Evolutionary conservation across 169 alveolate genomes (phyloP).

Genomic region (Cryptosporidium viatorum): DNA sequence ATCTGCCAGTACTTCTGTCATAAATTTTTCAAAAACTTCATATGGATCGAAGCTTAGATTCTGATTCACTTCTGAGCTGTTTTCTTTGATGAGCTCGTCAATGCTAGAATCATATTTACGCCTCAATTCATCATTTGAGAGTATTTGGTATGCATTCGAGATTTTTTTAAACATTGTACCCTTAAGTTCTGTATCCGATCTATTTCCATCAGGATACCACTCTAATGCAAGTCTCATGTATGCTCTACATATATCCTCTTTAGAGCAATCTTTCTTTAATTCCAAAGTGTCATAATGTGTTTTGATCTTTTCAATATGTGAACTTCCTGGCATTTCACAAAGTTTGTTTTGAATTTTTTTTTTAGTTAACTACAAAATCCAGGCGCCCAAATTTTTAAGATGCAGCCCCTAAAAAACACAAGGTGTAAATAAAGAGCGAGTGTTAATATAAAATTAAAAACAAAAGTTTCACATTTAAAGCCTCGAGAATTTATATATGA

Average conservation of each 20-base stretch:
- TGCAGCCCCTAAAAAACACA: neutral
- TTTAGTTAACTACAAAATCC: neutral
- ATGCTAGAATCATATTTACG: slow-evolving; percentile 19
- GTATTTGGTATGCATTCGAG: slow-evolving; percentile 27
- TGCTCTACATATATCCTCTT: slow-evolving; percentile 42
- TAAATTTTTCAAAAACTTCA: slow-evolving; percentile 13
- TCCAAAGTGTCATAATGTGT: slow-evolving; percentile 41
- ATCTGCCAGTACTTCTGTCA: slow-evolving; percentile 22
- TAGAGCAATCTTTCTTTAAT: slow-evolving; percentile 17
- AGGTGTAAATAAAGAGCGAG: no score
- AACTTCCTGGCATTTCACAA: slow-evolving; percentile 12
- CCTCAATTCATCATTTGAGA: slow-evolving; percentile 27
- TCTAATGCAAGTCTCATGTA: slow-evolving; percentile 34
- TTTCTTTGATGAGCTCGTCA: slow-evolving; percentile 2
- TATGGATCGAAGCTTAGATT: neutral
- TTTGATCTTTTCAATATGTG: neutral
- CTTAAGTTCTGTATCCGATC: neutral
- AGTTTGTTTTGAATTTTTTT: neutral
- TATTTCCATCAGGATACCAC: slow-evolving; percentile 41
- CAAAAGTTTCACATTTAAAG: neutral
- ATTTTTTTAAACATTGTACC: slow-evolving; percentile 1
- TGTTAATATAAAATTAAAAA: neutral
- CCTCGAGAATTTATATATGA: neutral
- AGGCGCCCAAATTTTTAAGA: slow-evolving; percentile 32
- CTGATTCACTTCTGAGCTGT: slow-evolving; percentile 12